Base-by-base conservation (phyloP, 2,329 filamentous ascomycete species). In the Ophiognomonia clavigignenti-juglandacearum region DNA sequence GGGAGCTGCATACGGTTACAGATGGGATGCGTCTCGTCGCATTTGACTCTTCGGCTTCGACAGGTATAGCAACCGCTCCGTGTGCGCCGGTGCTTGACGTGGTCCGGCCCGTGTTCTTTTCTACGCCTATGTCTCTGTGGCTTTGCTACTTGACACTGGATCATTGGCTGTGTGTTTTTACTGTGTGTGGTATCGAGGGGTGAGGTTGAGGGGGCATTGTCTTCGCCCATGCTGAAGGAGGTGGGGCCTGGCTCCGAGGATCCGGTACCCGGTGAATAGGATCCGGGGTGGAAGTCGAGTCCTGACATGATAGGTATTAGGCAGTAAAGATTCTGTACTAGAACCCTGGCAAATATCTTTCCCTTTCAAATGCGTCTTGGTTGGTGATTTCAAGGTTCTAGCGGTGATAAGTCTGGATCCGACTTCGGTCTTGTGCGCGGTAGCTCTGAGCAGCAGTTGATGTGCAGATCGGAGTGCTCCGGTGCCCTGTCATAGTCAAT, bases 51-150 rank as follows among this genome's bases (percentile, higher is more conserved):
- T 56, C 93, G 80, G 58, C 84, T 85, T 50, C 93, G 80, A 66
- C 93, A 98, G 39, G 91, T 97, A 55, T 75, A 96, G 69, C 93
- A 98, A 23, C 93, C 93, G 54, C 90, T 96, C 57, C 93, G 79
- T 36, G 93, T 97, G 56, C 93, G 82, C 52, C 91, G 85, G 64
- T 97, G 92, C 67, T 97, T 97, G 56, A 95, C 86, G 60, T 86
- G 84, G 52, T 95, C 87, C 39, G 71, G 53, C 3, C 72, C 74
- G 2, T 70, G 62, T 9, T 68, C 59, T 1, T 75, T 77, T 54
- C 78, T 80, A 47, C 75, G 71, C 42, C 77, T 69, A 52, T 64
- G 68, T 56, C 75, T 71, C 41, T 73, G 69, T 10, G 70, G 54
- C 56, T 77, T 77, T 14, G 72, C 63, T 2, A 70, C 59, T 50